Evolutionary conservation across 1,284 basidiomycete genomes (phyloP).

Genomic region (Cryptococcus sp.): DNA sequence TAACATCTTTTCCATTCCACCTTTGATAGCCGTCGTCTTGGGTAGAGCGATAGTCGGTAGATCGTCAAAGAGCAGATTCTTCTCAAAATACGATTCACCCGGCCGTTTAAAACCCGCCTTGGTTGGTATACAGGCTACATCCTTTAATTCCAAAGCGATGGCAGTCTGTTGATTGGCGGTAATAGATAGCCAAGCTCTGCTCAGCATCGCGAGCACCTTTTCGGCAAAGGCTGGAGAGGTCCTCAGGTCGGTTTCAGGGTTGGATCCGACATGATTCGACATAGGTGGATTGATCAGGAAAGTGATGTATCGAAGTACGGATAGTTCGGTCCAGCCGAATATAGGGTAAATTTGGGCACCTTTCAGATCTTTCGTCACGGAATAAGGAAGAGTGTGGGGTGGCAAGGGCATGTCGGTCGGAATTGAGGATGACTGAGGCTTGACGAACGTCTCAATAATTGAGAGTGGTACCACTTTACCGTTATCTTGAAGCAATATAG

Average conservation of each 20-base stretch:
- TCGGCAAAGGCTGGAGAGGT: constrained; percentile 74
- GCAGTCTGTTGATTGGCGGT: constrained; percentile 58
- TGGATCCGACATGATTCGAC: constrained; percentile 44
- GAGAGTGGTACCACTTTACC: constrained; percentile 63
- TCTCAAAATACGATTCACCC: constrained; percentile 78
- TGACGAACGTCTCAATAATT: constrained; percentile 68
- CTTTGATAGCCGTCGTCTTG: constrained; percentile 64
- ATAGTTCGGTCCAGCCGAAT: constrained; percentile 80
- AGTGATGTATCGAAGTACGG: constrained; percentile 69
- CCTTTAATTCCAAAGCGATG: constrained; percentile 58
- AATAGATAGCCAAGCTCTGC: constrained; percentile 72
- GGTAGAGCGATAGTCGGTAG: constrained; percentile 75
- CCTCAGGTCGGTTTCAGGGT: constrained; percentile 63
- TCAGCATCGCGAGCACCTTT: constrained; percentile 66
- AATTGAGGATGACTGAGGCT: constrained; percentile 63
- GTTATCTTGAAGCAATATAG: constrained; percentile 56
- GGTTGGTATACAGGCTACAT: constrained; percentile 77
- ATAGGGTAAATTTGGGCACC: constrained; percentile 56
- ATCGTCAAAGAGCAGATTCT: constrained; percentile 82
- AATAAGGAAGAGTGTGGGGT: constrained; percentile 66
- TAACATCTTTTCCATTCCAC: constrained; percentile 71
- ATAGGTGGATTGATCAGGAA: constrained; percentile 59
- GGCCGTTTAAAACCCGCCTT: constrained; percentile 71
- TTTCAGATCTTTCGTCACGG: constrained; percentile 62
- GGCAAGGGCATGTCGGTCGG: constrained; percentile 82